Evolutionary conservation across 768 basidiomycete genomes (phyloP), one percentile per base, ranked within the genome.

Genomic region (Leccinellum luteum): DNA sequence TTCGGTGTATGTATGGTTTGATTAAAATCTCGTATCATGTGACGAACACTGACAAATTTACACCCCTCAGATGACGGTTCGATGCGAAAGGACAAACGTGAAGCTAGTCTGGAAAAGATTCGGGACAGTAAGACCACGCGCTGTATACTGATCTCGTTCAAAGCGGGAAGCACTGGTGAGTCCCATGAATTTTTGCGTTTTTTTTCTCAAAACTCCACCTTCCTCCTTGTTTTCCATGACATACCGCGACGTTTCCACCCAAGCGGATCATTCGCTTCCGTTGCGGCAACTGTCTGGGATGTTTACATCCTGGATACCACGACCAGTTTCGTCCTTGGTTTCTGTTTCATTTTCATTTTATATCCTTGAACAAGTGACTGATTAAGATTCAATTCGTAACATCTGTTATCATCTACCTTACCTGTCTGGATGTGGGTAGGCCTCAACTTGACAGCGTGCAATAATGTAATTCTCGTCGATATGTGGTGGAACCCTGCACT

Each of bases 401-500:
- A 7, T 48, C 48, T 34, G 30, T 27, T 21, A 5, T 6, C 28
- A 7, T 31, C 17, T 30, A 3, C 47, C 38, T 25, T 23, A 41
- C 41, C 59, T 23, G 43, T 14, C 25, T 60, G 31, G 15, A 56
- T 32, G 45, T 54, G 57, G 45, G 21, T 61, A 85, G 93, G 94
- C 47, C 82, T 98, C 47, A 97, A 98, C 69, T 69, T 98, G 65
- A 94, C 93, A 0, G 87, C 86, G 35, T 98, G 95, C 74, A 96
- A 94, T 70, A 92, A 96, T 62, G 94, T 98, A 38, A 89, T 98
- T 63, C 80, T 98, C 3, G 83, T 93, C 55, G 96, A 97, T 69
- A 74, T 94, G 58, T 98, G 95, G 94, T 98, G 95, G 93, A 90
- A 93, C 70, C 91, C 92, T 10, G 92, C 90, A 0, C 78, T 92